Evolutionary conservation across 768 basidiomycete genomes (phyloP), one percentile per base, ranked within the genome.

Genomic region (Kwoniella europaea): DNA sequence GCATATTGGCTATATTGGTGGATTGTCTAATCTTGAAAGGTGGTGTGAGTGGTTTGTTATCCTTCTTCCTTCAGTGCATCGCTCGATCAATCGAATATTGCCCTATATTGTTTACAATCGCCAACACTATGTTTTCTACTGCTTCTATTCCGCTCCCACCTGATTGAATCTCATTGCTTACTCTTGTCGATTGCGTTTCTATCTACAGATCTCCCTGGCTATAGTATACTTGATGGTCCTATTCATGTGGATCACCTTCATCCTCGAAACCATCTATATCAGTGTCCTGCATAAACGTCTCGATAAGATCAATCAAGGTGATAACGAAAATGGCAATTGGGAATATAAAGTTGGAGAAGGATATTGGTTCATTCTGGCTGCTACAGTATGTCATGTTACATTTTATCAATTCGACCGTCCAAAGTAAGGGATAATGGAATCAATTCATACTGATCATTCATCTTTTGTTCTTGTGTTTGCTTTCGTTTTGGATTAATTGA

Each of bases 221-320:
- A 29, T 67, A 18, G 27, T 67, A 24, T 54, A 67, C n/a, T 35
- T 67, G 5, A 54, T 57, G 15, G 27, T 67, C 3, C 18, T 67
- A 18, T 29, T 67, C 56, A 67, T 67, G 65, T 67, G 65, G 65
- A 67, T 67, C 24, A 67, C 65, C 7, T 67, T 67, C 44, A 54
- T 67, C 4, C 29, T 67, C 15, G 65, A 67, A 22, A 67, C 56
- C 1, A 35, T 29, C 0, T 67, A 67, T 13, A 56, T 67, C 12
- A 60, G 65, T 46, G 44, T 59, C 20, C 16, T 67, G 2, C 65
- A 67, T 27, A 44, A 60, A 18, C 29, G 65, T 27, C 35, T 67
- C n/a, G 57, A 67, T 44, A 42, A 55, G 10, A 55, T n/a, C 12
- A n/a, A 24, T 20, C 54, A 61, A 18, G n/a, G n/a, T 12, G n/a